phyloP scores from a whole-genome alignment of 2,329 filamentous ascomycete genomes.

The Colletotrichum higginsianum region DNA sequence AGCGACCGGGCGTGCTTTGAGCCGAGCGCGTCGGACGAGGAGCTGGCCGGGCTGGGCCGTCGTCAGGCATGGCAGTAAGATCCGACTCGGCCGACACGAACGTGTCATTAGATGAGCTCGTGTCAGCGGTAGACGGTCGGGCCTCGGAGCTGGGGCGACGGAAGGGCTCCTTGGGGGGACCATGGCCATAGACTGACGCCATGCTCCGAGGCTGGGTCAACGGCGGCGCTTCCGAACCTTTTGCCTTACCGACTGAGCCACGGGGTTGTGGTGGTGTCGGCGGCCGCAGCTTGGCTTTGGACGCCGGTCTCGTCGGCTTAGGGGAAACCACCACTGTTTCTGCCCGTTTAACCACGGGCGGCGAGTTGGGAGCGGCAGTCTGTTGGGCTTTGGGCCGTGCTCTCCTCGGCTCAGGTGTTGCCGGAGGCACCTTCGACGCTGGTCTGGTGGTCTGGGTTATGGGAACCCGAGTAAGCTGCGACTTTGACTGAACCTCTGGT shows the following conservation, averaged over 20 bases:
- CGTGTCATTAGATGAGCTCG: constrained; percentile 44
- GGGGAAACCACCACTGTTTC: constrained; percentile 49
- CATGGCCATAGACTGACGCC: constrained; percentile 2
- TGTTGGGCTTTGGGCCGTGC: constrained; percentile 26
- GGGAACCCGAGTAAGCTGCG: background rate
- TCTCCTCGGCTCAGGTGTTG: constrained; percentile 32
- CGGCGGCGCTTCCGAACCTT: background rate
- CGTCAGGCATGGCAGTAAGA: constrained; percentile 32
- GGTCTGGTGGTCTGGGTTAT: constrained; percentile 1
- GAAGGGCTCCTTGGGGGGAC: background rate
- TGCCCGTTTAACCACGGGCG: constrained; percentile 41
- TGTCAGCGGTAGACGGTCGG: constrained; percentile 42
- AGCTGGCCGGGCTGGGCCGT: background rate
- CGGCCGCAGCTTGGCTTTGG: constrained; percentile 46
- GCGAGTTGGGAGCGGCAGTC: constrained; percentile 40
- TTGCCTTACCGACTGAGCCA: constrained; percentile 34
- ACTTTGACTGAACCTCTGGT: background rate
- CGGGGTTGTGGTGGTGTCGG: constrained; percentile 57
- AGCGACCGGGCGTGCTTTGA: constrained; percentile 27
- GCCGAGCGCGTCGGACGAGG: constrained; percentile 20
- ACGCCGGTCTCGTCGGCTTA: constrained; percentile 50
- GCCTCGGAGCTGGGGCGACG: constrained; percentile 27
- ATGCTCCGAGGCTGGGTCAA: constrained; percentile 17
- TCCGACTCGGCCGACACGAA: constrained; percentile 52
- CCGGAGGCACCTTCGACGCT: background rate